Conservation (phyloP, 306 rosid species). For the Ammopiptanthus mongolicus region DNA sequence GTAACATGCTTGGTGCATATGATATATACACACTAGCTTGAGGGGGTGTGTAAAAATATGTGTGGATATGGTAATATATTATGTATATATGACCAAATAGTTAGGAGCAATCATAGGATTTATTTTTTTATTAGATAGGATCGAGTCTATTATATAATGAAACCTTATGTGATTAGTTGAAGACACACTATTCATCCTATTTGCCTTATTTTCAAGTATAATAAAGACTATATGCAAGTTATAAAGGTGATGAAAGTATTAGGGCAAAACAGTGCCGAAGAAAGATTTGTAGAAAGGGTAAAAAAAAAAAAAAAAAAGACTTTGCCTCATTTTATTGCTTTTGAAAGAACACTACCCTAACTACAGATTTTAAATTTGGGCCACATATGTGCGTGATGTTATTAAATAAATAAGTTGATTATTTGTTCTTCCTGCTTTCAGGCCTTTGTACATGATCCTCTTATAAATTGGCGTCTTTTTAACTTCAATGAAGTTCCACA, state of each 20-base stretch:
- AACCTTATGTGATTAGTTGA: no score
- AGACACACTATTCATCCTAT: no score
- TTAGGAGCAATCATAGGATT: no score
- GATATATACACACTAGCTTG: no score
- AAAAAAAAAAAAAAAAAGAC: no score
- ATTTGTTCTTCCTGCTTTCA: constrained; percentile 31
- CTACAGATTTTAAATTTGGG: background rate
- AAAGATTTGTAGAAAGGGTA: background rate
- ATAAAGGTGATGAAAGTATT: background rate
- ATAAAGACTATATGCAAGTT: background rate
- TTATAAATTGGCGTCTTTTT: constrained; percentile 99
- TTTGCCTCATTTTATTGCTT: background rate
- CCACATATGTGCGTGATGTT: background rate
- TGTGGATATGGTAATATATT: no score
- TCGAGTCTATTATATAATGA: no score
- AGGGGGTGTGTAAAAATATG: no score
- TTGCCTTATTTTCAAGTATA: no score
- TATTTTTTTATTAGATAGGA: no score
- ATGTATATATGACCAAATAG: no score
- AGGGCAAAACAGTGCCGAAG: background rate
- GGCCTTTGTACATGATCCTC: constrained; percentile 99
- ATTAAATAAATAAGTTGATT: background rate
- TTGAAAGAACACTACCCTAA: background rate
- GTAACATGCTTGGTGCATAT: no score
- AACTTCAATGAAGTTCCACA: constrained; percentile 97